Percentiles rank a stretch among this genome's conserved stretches.
phyloP scores from a whole-genome alignment of 805 yeast genomes.

The Lipomyces starkeyi region DNA sequence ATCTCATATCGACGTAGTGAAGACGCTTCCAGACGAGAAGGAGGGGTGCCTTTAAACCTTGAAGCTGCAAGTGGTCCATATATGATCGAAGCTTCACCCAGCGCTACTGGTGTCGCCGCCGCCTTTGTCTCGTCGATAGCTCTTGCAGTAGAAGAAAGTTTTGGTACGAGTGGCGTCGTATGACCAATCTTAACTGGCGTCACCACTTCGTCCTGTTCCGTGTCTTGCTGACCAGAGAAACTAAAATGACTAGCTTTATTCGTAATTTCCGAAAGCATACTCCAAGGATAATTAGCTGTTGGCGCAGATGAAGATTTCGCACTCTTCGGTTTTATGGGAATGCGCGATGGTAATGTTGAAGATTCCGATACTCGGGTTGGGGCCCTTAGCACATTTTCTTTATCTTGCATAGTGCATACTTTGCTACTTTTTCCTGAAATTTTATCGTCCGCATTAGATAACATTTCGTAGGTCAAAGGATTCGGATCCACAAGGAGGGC shows the following conservation, averaged over 20 bases:
- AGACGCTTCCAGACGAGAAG: not conserved
- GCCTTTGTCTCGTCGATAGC: not conserved
- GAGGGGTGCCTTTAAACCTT: not conserved
- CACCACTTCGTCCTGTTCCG: not conserved
- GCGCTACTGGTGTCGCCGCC: not conserved
- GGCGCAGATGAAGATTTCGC: not conserved
- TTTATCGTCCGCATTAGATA: not conserved
- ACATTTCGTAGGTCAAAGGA: not conserved
- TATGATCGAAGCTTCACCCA: not conserved
- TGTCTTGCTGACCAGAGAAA: not conserved
- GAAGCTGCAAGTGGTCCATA: not conserved
- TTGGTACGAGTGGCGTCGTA: not conserved
- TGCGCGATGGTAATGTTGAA: constrained; percentile 11
- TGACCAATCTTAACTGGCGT: not conserved
- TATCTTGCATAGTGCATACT: not conserved
- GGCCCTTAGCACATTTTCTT: not conserved
- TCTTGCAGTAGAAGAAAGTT: not conserved
- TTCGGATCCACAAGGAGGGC: not conserved
- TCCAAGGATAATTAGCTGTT: constrained; percentile 19
- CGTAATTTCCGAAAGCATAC: constrained; percentile 21
- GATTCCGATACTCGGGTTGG: constrained; percentile 7
- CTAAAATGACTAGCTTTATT: not conserved
- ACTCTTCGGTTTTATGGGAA: constrained; percentile 12
- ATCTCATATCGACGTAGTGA: not conserved
- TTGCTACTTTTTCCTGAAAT: not conserved